These are phyloP conservation scores for Arthrobotrys entomopaga DNA, from an alignment of 2,329 filamentous ascomycete species.

Conservation along the genomic window DNA sequence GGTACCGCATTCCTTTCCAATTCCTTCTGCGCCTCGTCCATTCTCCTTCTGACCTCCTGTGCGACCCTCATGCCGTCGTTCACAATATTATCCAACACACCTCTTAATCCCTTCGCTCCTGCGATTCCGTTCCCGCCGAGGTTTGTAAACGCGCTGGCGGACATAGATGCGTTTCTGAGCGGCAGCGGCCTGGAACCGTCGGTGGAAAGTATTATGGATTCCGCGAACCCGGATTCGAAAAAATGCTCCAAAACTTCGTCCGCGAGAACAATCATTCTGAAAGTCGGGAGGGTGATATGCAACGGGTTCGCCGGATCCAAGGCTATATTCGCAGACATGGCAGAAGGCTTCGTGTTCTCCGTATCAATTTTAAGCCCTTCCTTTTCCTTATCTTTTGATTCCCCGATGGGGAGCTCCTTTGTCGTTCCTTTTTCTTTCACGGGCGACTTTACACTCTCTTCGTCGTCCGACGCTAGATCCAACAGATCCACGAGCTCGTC, in stretches of 20 bases:
- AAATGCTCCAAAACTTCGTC: conserved; percentile 96
- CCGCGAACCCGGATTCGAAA: conserved; percentile 94
- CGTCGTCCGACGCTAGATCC: conserved; percentile 61
- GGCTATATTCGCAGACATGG: conserved; percentile 82
- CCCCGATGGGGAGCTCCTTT: conserved; percentile 56
- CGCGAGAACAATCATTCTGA: conserved; percentile 97
- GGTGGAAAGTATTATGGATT: conserved; percentile 83
- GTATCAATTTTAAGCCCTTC: conserved; percentile 55
- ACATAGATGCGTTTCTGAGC: conserved; percentile 61
- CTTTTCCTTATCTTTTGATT: neutral
- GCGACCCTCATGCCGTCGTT: conserved; percentile 94
- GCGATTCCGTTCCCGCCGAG: conserved; percentile 66
- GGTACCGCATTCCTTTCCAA: conserved; percentile 83
- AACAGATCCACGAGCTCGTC: conserved; percentile 64
- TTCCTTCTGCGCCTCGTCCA: conserved; percentile 95
- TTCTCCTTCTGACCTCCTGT: conserved; percentile 86
- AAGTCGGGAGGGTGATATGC: conserved; percentile 95
- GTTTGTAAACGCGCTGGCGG: conserved; percentile 62
- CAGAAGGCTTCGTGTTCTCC: conserved; percentile 68
- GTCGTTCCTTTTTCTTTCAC: conserved; percentile 54
- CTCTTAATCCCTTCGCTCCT: conserved; percentile 79
- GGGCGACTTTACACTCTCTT: conserved; percentile 44
- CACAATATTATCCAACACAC: conserved; percentile 96
- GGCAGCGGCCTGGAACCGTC: conserved; percentile 35
- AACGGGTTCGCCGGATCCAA: conserved; percentile 92